A percentile compares a stretch with the other conserved stretches of the same genome.
phyloP scores from a whole-genome alignment of 2,329 filamentous ascomycete genomes.

The Fusarium bactridioides region DNA sequence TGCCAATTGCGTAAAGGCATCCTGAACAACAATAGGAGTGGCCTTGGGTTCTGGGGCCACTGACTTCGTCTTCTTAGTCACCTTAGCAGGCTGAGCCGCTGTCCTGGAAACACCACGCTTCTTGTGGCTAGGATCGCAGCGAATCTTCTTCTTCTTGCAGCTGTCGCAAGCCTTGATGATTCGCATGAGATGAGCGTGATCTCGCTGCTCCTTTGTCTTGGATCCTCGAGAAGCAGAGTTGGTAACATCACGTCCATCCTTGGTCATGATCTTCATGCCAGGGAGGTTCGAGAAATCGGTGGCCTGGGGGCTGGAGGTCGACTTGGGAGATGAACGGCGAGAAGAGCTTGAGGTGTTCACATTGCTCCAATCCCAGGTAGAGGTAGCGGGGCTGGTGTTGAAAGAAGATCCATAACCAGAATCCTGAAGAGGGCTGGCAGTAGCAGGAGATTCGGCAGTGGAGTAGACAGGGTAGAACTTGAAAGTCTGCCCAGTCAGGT shows the following conservation, averaged over 20 bases:
- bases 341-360: conserved; percentile 45
- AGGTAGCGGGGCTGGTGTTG: conserved; percentile 58
- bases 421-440: conserved; percentile 51
- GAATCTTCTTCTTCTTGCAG: conserved; percentile 70
- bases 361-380: conserved; percentile 58
- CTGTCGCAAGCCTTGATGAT: conserved; percentile 72
- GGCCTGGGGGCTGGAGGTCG: conserved; percentile 42
- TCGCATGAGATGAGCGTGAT: conserved; percentile 72
- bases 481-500: conserved; percentile 63
- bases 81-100: conserved; percentile 45
- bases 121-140: conserved; percentile 68
- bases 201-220: conserved; percentile 73
- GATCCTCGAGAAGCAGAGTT: conserved; percentile 68
- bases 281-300: conserved; percentile 62
- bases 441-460: conserved; percentile 53
- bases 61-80: conserved; percentile 53
- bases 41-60: conserved; percentile 21
- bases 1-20: conserved; percentile 14
- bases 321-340: conserved; percentile 41
- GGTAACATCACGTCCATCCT: conserved; percentile 69
- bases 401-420: conserved; percentile 58
- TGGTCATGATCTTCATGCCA: conserved; percentile 73
- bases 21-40: conserved; percentile 8
- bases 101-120: conserved; percentile 51
- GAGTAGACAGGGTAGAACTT: conserved; percentile 66